Conservation (phyloP, 345 rosid genomes). For the Punica granatum region DNA sequence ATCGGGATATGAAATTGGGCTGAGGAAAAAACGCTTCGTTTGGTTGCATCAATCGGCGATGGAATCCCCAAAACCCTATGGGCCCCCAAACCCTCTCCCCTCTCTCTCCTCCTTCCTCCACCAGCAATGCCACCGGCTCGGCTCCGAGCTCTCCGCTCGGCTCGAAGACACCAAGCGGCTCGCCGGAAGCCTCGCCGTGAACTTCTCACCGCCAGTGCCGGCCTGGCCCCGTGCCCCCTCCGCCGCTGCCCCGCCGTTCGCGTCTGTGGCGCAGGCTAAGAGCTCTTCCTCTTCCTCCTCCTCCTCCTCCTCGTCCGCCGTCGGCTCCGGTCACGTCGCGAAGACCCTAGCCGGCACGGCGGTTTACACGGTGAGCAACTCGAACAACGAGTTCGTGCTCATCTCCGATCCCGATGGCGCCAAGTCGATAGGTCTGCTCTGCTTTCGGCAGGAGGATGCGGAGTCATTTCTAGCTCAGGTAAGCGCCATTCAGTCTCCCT, state of each 20-base stretch:
- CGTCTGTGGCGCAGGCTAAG: conserved; percentile 57
- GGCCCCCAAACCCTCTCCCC: conserved; percentile 49
- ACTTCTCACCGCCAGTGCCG: conserved; percentile 24
- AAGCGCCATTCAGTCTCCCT: neutral
- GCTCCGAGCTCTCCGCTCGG: conserved; percentile 47
- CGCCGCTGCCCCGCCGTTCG: conserved; percentile 36
- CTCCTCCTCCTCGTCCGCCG: conserved; percentile 19
- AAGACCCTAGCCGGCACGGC: conserved; percentile 68
- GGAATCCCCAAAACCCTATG: conserved; percentile 39
- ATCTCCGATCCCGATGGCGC: conserved; percentile 82
- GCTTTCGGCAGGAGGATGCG: conserved; percentile 93
- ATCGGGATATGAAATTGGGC: neutral
- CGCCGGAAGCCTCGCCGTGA: conserved; percentile 31
- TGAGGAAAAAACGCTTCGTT: neutral
- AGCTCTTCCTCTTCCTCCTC: conserved; percentile 17
- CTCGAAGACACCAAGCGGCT: conserved; percentile 45
- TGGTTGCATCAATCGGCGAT: conserved; percentile 15
- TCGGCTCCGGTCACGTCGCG: conserved; percentile 58
- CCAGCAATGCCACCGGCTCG: conserved; percentile 51
- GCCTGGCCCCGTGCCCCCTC: conserved; percentile 6
- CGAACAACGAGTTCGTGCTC: conserved; percentile 87
- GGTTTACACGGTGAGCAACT: conserved; percentile 82
- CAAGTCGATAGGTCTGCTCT: conserved; percentile 84
- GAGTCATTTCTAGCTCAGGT: conserved; percentile 90
- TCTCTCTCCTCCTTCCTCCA: conserved; percentile 57